Percentiles rank a stretch among this genome's conserved stretches.
phyloP scores from a whole-genome alignment of 1,284 basidiomycete species.

The Agroathelia rolfsii region DNA sequence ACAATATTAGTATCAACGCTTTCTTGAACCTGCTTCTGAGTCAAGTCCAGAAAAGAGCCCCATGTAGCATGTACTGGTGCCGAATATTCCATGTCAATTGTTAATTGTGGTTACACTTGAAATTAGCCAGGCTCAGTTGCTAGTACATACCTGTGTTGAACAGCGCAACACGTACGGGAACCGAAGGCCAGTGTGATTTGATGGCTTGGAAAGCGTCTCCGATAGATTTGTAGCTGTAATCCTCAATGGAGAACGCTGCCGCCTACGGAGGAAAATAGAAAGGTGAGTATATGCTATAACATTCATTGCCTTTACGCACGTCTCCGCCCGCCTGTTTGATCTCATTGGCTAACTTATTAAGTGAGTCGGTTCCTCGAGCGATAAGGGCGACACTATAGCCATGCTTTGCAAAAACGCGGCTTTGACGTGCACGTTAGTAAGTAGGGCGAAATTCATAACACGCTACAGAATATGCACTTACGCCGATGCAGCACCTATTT shows the following conservation, averaged over 20 bases:
- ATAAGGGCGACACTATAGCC: conserved; percentile 65
- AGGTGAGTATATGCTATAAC: no score
- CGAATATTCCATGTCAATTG: no score
- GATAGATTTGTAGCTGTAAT: conserved; percentile 46
- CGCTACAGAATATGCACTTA: conserved; percentile 24
- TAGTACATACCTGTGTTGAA: conserved; percentile 62
- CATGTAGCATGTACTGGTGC: conserved; percentile 44
- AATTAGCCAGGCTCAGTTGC: no score
- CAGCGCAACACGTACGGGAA: conserved; percentile 51
- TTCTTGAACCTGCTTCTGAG: conserved; percentile 43
- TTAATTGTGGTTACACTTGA: no score
- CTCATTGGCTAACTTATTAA: conserved; percentile 44
- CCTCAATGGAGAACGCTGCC: conserved; percentile 44
- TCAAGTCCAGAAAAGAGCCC: conserved; percentile 62
- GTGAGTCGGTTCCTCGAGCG: conserved; percentile 44
- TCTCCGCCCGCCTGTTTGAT: conserved; percentile 49
- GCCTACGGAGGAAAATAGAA: conserved; percentile 34
- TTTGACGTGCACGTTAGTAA: no score
- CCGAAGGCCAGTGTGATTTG: conserved; percentile 36
- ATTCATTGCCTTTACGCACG: conserved; percentile 31
- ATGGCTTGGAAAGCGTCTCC: conserved; percentile 45
- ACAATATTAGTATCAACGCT: conserved; percentile 45
- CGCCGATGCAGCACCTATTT: conserved; percentile 58
- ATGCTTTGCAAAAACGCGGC: conserved; percentile 51
- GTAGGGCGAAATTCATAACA: conserved; percentile 17